Conservation (phyloP, 2,329 filamentous ascomycete genomes). For the Hortaea sp. region DNA sequence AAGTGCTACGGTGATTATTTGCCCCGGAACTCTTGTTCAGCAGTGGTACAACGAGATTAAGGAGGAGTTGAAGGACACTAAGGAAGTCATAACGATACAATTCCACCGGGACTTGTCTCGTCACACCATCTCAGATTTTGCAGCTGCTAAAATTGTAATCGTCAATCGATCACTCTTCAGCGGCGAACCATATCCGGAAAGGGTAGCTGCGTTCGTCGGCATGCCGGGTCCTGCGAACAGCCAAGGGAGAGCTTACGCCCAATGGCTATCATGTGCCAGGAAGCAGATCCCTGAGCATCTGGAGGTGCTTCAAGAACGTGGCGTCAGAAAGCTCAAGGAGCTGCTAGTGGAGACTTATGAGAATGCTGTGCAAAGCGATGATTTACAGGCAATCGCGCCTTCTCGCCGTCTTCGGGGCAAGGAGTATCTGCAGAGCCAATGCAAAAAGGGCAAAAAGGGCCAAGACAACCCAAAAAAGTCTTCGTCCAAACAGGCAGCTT, state of each 20-base stretch:
- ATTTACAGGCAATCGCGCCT: constrained; percentile 29
- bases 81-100: constrained; percentile 35
- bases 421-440: constrained; percentile 11
- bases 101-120: constrained; percentile 29
- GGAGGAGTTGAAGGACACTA: constrained; percentile 33
- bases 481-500: constrained; percentile 4
- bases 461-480: constrained; percentile 1
- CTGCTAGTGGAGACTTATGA: constrained; percentile 16
- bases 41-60: constrained; percentile 50
- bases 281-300: constrained; percentile 34
- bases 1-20: constrained; percentile 51
- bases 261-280: constrained; percentile 43
- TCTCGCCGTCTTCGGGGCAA: constrained; percentile 26
- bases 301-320: constrained; percentile 22
- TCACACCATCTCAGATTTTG: constrained; percentile 35
- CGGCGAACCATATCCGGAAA: constrained; percentile 37
- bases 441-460: constrained; percentile 1
- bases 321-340: constrained; percentile 21
- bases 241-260: constrained; percentile 37
- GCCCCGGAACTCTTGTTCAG: constrained; percentile 43
- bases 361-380: constrained; percentile 21
- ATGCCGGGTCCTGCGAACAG: constrained; percentile 31
- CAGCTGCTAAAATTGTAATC: constrained; percentile 45
- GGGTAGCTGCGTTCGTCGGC: constrained; percentile 42
- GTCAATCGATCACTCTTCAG: constrained; percentile 43